Percentiles rank a stretch among this genome's conserved stretches.
phyloP scores from a whole-genome alignment of 1,139 yeast genomes.

The Saccharomyces hybrid region DNA sequence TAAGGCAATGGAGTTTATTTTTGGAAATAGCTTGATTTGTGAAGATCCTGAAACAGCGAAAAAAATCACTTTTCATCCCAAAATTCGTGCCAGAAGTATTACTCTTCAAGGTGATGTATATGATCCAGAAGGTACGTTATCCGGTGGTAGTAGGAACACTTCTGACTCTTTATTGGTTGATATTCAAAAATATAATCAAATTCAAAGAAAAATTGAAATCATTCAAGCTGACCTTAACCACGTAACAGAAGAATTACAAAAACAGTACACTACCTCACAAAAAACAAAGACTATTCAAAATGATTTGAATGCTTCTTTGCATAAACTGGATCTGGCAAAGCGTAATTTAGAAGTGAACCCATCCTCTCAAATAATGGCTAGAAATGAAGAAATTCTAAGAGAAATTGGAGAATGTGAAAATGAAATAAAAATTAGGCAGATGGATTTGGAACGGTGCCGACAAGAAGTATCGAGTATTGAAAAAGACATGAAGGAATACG shows the following conservation, averaged over 20 bases:
- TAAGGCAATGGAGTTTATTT: constrained; percentile 85
- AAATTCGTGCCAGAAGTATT: constrained; percentile 74
- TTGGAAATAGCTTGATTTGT: constrained; percentile 83
- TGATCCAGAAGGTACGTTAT: constrained; percentile 91
- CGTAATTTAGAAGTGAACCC: constrained; percentile 57
- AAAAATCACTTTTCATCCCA: constrained; percentile 75
- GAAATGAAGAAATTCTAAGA: constrained; percentile 40
- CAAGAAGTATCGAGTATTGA: constrained; percentile 52
- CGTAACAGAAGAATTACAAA: constrained; percentile 38
- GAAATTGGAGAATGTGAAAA: constrained; percentile 42
- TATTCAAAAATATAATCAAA: constrained; percentile 61
- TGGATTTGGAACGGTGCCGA: constrained; percentile 19
- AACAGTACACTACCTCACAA: constrained; percentile 42
- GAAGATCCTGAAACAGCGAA: constrained; percentile 84
- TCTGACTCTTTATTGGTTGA: constrained; percentile 53
- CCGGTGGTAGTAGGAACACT: constrained; percentile 81
- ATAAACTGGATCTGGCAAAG: constrained; percentile 57
- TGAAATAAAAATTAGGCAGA: constrained; percentile 16
- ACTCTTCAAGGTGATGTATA: constrained; percentile 90
- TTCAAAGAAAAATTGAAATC: constrained; percentile 39
- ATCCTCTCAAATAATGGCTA: constrained; percentile 43
- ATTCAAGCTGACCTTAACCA: constrained; percentile 38
- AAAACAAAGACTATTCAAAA: constrained; percentile 56
- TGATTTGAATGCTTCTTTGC: constrained; percentile 56
- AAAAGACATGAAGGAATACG: constrained; percentile 76